These are phyloP conservation scores for Thielaviopsis punctulata DNA, from an alignment of 2,329 filamentous ascomycete genomes.

Conservation along the genomic window DNA sequence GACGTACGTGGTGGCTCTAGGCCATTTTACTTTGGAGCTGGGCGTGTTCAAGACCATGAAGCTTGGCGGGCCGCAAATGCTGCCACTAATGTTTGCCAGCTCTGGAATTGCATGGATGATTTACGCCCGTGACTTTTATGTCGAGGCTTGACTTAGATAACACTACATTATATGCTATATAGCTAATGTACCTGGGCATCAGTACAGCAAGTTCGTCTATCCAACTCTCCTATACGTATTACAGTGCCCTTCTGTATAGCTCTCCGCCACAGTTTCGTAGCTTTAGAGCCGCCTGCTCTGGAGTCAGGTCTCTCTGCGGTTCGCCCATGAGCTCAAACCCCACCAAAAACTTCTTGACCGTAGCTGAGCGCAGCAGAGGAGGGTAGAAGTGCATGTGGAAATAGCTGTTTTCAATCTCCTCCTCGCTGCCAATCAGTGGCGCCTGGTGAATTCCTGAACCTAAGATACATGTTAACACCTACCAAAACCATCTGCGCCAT, in stretches of 20 bases:
- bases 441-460: conserved; percentile 93
- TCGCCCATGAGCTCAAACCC: conserved; percentile 95
- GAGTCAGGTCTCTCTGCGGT: conserved; percentile 95
- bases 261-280: conserved; percentile 62
- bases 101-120: conserved; percentile 43
- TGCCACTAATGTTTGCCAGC: conserved; percentile 36
- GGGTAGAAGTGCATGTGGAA: conserved; percentile 98
- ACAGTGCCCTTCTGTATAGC: conserved; percentile 51
- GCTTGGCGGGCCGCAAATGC: conserved; percentile 37
- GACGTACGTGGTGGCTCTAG: conserved; percentile 63
- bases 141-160: conserved; percentile 22
- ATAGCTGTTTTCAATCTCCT: conserved; percentile 76
- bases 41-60: conserved; percentile 60
- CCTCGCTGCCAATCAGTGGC: conserved; percentile 61
- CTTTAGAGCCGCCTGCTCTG: conserved; percentile 75
- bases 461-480: conserved; percentile 18
- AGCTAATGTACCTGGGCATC: not conserved
- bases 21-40: conserved; percentile 69
- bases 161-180: not conserved
- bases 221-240: not conserved
- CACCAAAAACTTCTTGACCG: conserved; percentile 88
- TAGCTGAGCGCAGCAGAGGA: conserved; percentile 77
- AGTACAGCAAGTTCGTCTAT: not conserved
- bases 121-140: conserved; percentile 52
- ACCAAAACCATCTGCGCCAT: not conserved